phyloP scores from a whole-genome alignment of 2,329 filamentous ascomycete species.

The Hymenoscyphus infarciens region DNA sequence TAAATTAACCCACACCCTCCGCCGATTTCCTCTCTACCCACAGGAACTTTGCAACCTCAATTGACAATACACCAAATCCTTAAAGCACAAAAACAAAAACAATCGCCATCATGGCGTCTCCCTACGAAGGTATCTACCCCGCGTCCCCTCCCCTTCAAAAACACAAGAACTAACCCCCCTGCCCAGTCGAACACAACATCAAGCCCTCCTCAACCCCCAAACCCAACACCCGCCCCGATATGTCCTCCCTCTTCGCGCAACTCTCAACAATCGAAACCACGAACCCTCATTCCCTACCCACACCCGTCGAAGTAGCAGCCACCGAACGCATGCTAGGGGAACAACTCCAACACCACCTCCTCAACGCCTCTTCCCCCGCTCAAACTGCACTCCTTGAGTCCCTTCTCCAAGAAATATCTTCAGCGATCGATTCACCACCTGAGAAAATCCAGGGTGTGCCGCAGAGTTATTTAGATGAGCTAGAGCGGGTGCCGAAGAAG shows the following conservation, averaged over 20 bases:
- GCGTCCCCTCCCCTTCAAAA: conserved; percentile 10
- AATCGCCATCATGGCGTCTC: conserved; percentile 45
- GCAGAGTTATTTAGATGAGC: conserved; percentile 55
- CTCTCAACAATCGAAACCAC: conserved; percentile 44
- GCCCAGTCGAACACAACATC: conserved; percentile 63
- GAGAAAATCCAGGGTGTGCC: conserved; percentile 50
- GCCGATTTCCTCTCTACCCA: background rate
- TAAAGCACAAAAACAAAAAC: background rate
- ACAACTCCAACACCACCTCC: conserved; percentile 49
- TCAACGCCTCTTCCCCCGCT: conserved; percentile 40
- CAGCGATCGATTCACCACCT: conserved; percentile 51
- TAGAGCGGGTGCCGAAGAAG: conserved; percentile 56
- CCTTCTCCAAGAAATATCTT: conserved; percentile 47
- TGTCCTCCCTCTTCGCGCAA: conserved; percentile 59
- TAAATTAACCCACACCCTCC: background rate
- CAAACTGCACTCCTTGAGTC: conserved; percentile 47
- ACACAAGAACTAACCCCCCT: conserved; percentile 16
- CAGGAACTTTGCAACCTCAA: background rate
- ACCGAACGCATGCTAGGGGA: conserved; percentile 58
- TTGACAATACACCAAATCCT: background rate
- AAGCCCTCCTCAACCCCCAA: conserved; percentile 32
- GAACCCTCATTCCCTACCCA: conserved; percentile 57
- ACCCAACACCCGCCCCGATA: conserved; percentile 53
- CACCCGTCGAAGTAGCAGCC: conserved; percentile 54
- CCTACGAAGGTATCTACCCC: conserved; percentile 49